These are phyloP conservation scores for Ceratobasidium sp. DNA, from an alignment of 1,284 basidiomycete species.

Conservation along the genomic window DNA sequence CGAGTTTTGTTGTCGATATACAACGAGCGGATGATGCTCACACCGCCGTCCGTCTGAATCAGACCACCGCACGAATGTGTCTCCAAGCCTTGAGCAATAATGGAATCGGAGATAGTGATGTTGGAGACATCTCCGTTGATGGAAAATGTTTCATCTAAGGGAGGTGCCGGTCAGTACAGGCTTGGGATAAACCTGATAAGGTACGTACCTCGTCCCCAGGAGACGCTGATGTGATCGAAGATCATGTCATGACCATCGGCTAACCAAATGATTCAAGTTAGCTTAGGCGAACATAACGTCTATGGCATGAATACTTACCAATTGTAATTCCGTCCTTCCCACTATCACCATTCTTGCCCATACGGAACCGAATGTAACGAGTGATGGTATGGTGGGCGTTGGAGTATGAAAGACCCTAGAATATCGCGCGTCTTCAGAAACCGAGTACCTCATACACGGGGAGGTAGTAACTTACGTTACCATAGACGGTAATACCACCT, in stretches of 20 bases:
- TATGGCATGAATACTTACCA: conserved; percentile 5
- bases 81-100: conserved; percentile 59
- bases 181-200: background rate
- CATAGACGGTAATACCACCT: conserved; percentile 57
- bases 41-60: conserved; percentile 59
- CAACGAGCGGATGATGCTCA: conserved; percentile 58
- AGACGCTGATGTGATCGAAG: conserved; percentile 59
- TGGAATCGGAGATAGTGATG: conserved; percentile 58
- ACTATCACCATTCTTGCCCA: conserved; percentile 57
- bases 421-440: background rate
- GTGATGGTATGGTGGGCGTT: conserved; percentile 58
- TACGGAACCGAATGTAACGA: conserved; percentile 58
- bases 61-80: conserved; percentile 60
- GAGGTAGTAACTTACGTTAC: conserved; percentile 49
- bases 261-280: conserved; percentile 50
- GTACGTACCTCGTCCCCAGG: conserved; percentile 56
- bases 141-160: conserved; percentile 57
- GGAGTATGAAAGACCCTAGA: conserved; percentile 34
- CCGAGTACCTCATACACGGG: background rate
- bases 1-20: conserved; percentile 61
- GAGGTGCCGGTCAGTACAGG: background rate
- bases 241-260: conserved; percentile 60
- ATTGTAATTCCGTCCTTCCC: conserved; percentile 55
- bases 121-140: conserved; percentile 60
- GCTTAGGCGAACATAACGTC: background rate